Evolutionary conservation across 2,329 filamentous ascomycete genomes (phyloP), one percentile per base, ranked within the genome.

Genomic region (Didymella lethalis): DNA sequence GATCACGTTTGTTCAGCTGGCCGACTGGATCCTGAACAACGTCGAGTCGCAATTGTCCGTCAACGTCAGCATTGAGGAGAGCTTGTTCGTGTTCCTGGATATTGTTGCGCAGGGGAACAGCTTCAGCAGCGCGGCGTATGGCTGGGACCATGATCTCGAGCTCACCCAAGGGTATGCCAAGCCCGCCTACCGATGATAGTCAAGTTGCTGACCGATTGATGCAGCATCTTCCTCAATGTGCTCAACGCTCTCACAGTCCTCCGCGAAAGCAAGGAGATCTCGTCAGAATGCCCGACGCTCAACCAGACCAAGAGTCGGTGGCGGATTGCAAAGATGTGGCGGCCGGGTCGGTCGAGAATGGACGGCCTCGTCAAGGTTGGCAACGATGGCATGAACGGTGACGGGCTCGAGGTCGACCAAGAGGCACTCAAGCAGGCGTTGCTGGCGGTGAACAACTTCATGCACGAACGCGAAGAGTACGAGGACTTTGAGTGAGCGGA

Each of bases 401-500:
- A 71, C 49, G 74, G 73, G 12, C 64, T 77, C 45, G 73, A 76
- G 28, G 62, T 77, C 44, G 67, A 69, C 49, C 71, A 76, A 53
- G 71, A 76, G 36, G 59, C 61, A 34, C 58, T 77, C 31, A 71
- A 70, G 38, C 60, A 72, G 57, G 74, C 73, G 8, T 59, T 77
- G 53, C 70, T 71, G 53, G 73, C 74, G 11, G 52, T 77, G 41
- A 76, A 77, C 63, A 76, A 76, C 64, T 77, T 76, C 64, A 76
- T 77, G 63, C 69, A 76, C 31, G 74, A 77, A 52, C 66, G 66
- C 41, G 68, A 68, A 46, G 75, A 77, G 53, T 69, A 64, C 40
- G 66, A 65, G 12, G 54, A 61, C 18, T 54, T 56, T 20, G 56
- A 59, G 46, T 68, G 62, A 67, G 49, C 54, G 44, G 50, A n/a